Evolutionary conservation across 106 monocot species (phyloP).

Genomic region (Alisma plantagoaquatica): DNA sequence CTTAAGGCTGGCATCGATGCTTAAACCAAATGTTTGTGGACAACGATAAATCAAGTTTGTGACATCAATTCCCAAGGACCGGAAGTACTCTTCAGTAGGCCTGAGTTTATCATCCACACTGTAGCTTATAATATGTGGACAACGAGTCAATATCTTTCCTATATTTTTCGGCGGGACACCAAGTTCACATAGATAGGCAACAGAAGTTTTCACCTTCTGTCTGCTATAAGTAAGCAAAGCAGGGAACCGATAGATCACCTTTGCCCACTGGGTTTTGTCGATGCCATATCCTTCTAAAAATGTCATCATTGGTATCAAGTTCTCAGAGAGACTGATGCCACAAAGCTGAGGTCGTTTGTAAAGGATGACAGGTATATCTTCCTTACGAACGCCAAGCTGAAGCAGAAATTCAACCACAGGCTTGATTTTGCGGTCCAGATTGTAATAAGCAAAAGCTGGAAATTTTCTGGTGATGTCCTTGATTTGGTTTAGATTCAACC

Average conservation of each 20-base stretch:
- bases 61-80: slow-evolving; percentile 53
- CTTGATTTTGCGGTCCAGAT: slow-evolving; percentile 79
- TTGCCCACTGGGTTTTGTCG: slow-evolving; percentile 76
- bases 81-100: slow-evolving; percentile 69
- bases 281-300: slow-evolving; percentile 75
- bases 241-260: slow-evolving; percentile 81
- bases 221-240: slow-evolving; percentile 88
- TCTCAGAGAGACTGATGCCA: slow-evolving; percentile 85
- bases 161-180: slow-evolving; percentile 65
- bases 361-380: slow-evolving; percentile 66
- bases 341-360: slow-evolving; percentile 85
- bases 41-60: slow-evolving; percentile 53
- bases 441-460: slow-evolving; percentile 91
- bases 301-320: slow-evolving; percentile 79
- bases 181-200: slow-evolving; percentile 59
- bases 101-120: slow-evolving; percentile 72
- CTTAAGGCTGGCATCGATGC: slow-evolving; percentile 68
- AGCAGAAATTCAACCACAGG: slow-evolving; percentile 73
- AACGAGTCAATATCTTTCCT: slow-evolving; percentile 90
- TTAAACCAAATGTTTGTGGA: slow-evolving; percentile 89
- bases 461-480: slow-evolving; percentile 52
- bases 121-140: slow-evolving; percentile 87
- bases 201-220: slow-evolving; percentile 55
- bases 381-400: slow-evolving; percentile 54
- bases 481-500: slow-evolving; percentile 62